Evolutionary conservation across 1,284 basidiomycete genomes (phyloP).

Genomic region (Trametes hirsuta): DNA sequence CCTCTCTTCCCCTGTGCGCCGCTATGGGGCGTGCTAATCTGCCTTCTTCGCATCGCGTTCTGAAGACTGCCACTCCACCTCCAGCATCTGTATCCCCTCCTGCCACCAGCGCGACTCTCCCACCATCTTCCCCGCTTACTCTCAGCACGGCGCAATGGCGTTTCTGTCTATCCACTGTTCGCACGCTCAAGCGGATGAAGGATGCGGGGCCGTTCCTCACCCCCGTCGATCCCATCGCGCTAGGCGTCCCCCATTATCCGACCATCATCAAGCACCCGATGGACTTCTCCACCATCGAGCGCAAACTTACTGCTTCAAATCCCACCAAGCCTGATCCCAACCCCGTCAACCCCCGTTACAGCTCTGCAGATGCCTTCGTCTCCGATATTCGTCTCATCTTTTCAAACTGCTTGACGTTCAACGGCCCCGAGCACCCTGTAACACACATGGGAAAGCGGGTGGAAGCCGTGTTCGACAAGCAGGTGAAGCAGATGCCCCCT

Average conservation of each 20-base stretch:
- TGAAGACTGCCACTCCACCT: constrained; percentile 75
- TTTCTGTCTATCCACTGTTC: constrained; percentile 80
- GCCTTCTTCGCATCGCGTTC: constrained; percentile 37
- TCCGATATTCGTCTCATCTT: constrained; percentile 87
- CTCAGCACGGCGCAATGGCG: constrained; percentile 75
- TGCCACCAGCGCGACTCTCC: constrained; percentile 20
- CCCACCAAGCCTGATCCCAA: constrained; percentile 77
- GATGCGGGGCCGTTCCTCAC: constrained; percentile 83
- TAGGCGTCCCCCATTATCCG: constrained; percentile 92
- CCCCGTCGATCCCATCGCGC: constrained; percentile 90
- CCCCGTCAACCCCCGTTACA: constrained; percentile 72
- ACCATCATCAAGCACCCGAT: constrained; percentile 90
- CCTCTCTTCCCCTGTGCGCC: constrained; percentile 47
- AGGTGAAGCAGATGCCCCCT: constrained; percentile 83
- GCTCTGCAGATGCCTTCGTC: constrained; percentile 76
- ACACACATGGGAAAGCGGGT: constrained; percentile 80
- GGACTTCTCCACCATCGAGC: constrained; percentile 95
- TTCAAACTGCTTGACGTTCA: constrained; percentile 89
- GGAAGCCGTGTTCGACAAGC: constrained; percentile 87
- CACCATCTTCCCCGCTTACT: constrained; percentile 41
- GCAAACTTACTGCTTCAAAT: constrained; percentile 80
- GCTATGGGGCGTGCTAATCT: constrained; percentile 57
- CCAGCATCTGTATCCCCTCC: constrained; percentile 41
- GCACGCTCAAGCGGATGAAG: constrained; percentile 86
- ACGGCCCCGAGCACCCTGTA: constrained; percentile 88